Percentiles rank a stretch among this genome's conserved stretches.
These are phyloP conservation scores for Botrytis paeoniae DNA, from an alignment of 2,329 filamentous ascomycete species.

Conservation along the genomic window DNA sequence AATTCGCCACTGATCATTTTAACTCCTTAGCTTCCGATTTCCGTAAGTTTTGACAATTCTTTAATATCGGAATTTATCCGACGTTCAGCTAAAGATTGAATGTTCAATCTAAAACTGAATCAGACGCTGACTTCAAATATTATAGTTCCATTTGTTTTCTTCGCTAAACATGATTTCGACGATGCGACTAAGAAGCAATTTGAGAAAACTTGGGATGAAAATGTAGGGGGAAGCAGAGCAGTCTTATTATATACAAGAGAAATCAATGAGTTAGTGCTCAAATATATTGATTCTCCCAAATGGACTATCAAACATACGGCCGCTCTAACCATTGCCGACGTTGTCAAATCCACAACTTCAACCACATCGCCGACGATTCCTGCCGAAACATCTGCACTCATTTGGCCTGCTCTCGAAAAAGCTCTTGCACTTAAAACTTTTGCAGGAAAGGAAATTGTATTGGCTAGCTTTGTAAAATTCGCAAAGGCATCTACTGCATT, in stretches of 20 bases:
- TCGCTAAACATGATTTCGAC: conserved; percentile 82
- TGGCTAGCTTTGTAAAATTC: conserved; percentile 77
- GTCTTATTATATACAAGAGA: conserved; percentile 82
- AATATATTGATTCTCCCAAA: conserved; percentile 72
- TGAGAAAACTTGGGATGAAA: conserved; percentile 81
- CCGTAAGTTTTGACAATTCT: not conserved
- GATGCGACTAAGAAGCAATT: conserved; percentile 78
- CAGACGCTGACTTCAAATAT: not conserved
- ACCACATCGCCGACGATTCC: conserved; percentile 54
- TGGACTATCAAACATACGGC: conserved; percentile 91
- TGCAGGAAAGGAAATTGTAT: conserved; percentile 81
- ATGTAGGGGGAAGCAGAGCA: conserved; percentile 79
- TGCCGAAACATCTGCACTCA: conserved; percentile 53
- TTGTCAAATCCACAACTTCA: conserved; percentile 60
- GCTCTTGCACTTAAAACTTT: conserved; percentile 87
- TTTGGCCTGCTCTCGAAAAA: conserved; percentile 85
- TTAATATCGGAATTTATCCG: no score
- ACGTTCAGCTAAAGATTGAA: not conserved
- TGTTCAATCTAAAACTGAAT: not conserved
- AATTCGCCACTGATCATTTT: conserved; percentile 86
- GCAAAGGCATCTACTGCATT: conserved; percentile 60
- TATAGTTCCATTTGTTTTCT: conserved; percentile 78
- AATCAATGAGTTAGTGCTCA: conserved; percentile 66
- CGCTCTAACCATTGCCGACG: conserved; percentile 74
- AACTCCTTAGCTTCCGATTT: conserved; percentile 70